phyloP scores from a whole-genome alignment of 495 filamentous ascomycete species.

The Chaetomium fimeti region DNA sequence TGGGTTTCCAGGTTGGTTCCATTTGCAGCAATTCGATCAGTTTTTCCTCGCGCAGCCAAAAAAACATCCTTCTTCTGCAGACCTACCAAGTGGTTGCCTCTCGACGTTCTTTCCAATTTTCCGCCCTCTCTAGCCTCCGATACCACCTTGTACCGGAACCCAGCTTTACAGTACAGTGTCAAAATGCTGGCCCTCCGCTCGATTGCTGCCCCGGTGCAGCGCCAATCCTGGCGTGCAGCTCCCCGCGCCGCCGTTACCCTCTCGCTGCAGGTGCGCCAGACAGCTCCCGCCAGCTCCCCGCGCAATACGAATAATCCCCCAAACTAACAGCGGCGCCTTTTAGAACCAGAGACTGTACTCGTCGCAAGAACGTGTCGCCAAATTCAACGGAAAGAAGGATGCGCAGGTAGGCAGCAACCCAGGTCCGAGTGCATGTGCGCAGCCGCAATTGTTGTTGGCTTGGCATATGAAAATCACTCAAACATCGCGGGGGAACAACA shows the following conservation, averaged over 20 bases:
- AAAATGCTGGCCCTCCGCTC: slow-evolving; percentile 55
- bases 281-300: slow-evolving; percentile 14
- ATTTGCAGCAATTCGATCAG: slow-evolving; percentile 20
- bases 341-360: slow-evolving; percentile 49
- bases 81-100: slow-evolving; percentile 9
- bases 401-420: slow-evolving; percentile 64
- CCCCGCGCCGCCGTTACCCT: slow-evolving; percentile 47
- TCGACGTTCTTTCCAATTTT: slow-evolving; percentile 7
- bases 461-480: slow-evolving; percentile 48
- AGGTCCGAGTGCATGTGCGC: slow-evolving; percentile 6
- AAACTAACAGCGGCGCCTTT: slow-evolving; percentile 26
- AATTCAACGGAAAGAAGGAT: slow-evolving; percentile 87
- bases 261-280: slow-evolving; percentile 44
- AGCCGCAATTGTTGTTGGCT: slow-evolving; percentile 17
- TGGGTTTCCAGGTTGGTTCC: slow-evolving; percentile 14
- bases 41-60: slow-evolving; percentile 22
- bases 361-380: slow-evolving; percentile 73
- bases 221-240: slow-evolving; percentile 49
- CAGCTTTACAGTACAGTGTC: slow-evolving; percentile 14
- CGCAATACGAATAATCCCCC: not conserved
- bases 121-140: not conserved
- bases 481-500: slow-evolving; percentile 17
- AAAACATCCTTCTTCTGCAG: slow-evolving; percentile 15
- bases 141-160: not conserved
- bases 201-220: slow-evolving; percentile 52